Base-by-base conservation (phyloP, 2,329 filamentous ascomycete genomes). In the Cytospora paraplurivora region DNA sequence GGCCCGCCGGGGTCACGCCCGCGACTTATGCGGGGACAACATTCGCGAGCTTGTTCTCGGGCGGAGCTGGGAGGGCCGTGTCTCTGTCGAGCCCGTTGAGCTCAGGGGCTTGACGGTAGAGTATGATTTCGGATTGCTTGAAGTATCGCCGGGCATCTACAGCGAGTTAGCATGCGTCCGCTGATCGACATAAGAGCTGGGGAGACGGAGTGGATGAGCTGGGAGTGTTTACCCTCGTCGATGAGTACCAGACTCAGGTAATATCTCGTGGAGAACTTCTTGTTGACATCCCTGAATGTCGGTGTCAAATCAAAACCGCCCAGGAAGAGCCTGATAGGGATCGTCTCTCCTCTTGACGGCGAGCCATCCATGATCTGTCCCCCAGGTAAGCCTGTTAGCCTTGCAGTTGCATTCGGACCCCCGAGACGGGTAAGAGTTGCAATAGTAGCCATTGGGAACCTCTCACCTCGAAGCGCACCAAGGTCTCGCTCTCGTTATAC, bases 251-350 rank as follows among this genome's bases (percentile, higher is more conserved):
- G 80, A 75, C 93, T 97, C 67, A 99, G 85, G 79, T 99, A 99
- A 79, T 99, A 99, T 72, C 95, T 85, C 44, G 94, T 98, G 33
- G 94, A 98, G 78, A 97, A 99, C 80, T 99, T 99, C 84, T 99
- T 99, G 85, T 99, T 99, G 70, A 99, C 96, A 76, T 99, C 95
- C 67, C 95, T 91, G 85, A 99, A 99, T 13, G 95, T 99, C 17
- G 95, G 95, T 5, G 95, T 99, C 67, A 99, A 79, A 77, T 99
- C 96, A 75, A 99, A 99, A 59, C 95, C 95, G 66, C 95, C 95
- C 11, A 99, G 86, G 86, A 99, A 99, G 62, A 99, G 83, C 71
- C 95, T 86, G 73, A 99, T 99, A 27, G 95, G 95, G 67, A 99
- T 99, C 1, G 95, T 98, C 81, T 84, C 88, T 85, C 91, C 93